A percentile compares a stretch with the other conserved stretches of the same genome.
Evolutionary conservation across 2,329 filamentous ascomycete species (phyloP).

Genomic region (Graphilbum sp.): DNA sequence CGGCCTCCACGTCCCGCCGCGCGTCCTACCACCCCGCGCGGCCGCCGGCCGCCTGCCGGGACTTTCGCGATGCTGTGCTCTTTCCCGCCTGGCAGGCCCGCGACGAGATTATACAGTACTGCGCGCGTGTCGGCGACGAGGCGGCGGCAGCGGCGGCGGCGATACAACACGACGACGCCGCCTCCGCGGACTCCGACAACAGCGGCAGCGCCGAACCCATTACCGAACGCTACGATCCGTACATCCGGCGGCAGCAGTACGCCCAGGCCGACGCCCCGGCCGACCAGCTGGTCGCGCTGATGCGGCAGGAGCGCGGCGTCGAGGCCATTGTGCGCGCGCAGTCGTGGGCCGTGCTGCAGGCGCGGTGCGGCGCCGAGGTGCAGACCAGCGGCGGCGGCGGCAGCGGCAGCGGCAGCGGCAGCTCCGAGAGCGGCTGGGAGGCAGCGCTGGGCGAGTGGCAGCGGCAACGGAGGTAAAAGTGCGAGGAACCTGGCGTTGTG

Average conservation of each 20-base stretch:
- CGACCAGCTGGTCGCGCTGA: conserved; percentile 55
- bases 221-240: conserved; percentile 83
- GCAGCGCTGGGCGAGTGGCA: conserved; percentile 46
- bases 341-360: conserved; percentile 65
- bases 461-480: neutral
- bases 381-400: conserved; percentile 28
- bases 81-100: conserved; percentile 81
- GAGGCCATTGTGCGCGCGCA: conserved; percentile 65
- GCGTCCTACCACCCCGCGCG: conserved; percentile 36
- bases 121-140: conserved; percentile 54
- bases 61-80: conserved; percentile 61
- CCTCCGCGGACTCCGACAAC: neutral
- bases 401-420: conserved; percentile 26
- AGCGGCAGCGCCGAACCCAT: conserved; percentile 22
- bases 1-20: conserved; percentile 55
- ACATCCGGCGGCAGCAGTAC: conserved; percentile 63
- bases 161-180: neutral
- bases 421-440: conserved; percentile 42
- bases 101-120: conserved; percentile 75
- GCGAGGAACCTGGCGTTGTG: neutral
- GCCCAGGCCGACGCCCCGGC: conserved; percentile 67
- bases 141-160: conserved; percentile 55
- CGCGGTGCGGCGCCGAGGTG: conserved; percentile 47
- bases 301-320: conserved; percentile 60
- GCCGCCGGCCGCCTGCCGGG: conserved; percentile 43